Evolutionary conservation across 306 rosid species (phyloP).

Genomic region (Sicyos edulis): DNA sequence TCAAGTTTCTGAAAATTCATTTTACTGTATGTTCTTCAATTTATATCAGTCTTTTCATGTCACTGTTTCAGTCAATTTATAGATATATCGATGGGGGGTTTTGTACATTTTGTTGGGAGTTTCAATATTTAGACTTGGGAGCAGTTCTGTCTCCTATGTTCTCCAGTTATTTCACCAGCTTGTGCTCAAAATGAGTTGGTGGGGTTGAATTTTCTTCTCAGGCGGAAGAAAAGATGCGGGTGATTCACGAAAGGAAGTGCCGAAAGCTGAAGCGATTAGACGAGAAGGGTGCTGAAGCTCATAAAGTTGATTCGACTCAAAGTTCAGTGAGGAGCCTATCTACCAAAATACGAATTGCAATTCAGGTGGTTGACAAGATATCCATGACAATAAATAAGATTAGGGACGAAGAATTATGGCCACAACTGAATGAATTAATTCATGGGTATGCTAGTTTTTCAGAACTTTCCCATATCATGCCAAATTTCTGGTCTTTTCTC

Average conservation of each 20-base stretch:
- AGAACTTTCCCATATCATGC: background rate
- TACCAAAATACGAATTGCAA: conserved; percentile 83
- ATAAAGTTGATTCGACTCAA: conserved; percentile 67
- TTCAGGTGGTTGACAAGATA: conserved; percentile 83
- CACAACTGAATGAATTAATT: conserved; percentile 73
- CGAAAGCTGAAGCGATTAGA: conserved; percentile 74
- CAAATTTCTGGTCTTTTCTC: background rate
- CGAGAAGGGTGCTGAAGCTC: conserved; percentile 71
- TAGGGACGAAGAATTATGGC: conserved; percentile 94
- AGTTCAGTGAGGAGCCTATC: conserved; percentile 59
- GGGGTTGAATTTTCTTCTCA: conserved; percentile 31
- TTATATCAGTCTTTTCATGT: background rate
- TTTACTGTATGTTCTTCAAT: background rate
- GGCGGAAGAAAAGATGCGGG: conserved; percentile 96
- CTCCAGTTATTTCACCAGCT: background rate
- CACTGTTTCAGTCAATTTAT: background rate
- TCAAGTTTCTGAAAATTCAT: background rate
- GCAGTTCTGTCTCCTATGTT: background rate
- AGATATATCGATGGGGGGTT: background rate
- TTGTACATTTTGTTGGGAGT: background rate
- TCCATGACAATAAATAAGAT: conserved; percentile 84
- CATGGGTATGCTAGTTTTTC: conserved; percentile 59
- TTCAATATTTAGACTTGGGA: background rate
- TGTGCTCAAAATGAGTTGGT: conserved; percentile 14
- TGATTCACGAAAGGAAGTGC: conserved; percentile 67